Conservation (phyloP, 2,329 filamentous ascomycete genomes). For the Penicillium sp. region DNA sequence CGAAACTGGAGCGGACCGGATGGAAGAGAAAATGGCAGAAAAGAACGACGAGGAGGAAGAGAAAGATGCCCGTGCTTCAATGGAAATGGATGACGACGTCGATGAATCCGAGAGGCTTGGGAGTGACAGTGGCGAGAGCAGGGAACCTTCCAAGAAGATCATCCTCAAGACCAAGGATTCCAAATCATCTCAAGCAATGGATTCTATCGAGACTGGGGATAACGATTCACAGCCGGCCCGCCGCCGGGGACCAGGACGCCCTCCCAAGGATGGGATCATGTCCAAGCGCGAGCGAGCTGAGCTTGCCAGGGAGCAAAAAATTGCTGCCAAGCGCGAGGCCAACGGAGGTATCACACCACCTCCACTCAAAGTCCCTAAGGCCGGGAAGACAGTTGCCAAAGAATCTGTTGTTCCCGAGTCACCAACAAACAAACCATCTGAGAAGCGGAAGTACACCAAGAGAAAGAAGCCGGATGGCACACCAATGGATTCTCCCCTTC, state of each 20-base stretch:
- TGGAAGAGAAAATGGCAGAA: constrained; percentile 42
- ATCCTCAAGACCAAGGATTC: constrained; percentile 32
- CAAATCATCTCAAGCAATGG: constrained; percentile 26
- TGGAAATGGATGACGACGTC: constrained; percentile 46
- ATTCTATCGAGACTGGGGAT: constrained; percentile 35
- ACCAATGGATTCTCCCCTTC: constrained; percentile 42
- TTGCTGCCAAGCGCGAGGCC: constrained; percentile 48
- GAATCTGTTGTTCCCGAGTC: constrained; percentile 38
- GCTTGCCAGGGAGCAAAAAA: constrained; percentile 53
- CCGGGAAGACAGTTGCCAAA: constrained; percentile 31
- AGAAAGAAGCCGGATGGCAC: constrained; percentile 45
- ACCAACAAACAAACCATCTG: constrained; percentile 38
- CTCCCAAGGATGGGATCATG: constrained; percentile 66
- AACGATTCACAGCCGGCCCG: constrained; percentile 39
- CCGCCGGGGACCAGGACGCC: constrained; percentile 58
- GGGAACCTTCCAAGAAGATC: constrained; percentile 30
- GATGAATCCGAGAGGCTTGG: constrained; percentile 28
- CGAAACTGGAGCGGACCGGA: constrained; percentile 49
- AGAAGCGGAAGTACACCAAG: constrained; percentile 51
- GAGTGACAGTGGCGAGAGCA: constrained; percentile 29
- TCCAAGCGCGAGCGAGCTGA: constrained; percentile 61
- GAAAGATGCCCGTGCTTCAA: constrained; percentile 29
- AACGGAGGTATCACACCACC: constrained; percentile 48
- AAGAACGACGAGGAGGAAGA: constrained; percentile 33
- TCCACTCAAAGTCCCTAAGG: constrained; percentile 31